phyloP scores from a whole-genome alignment of 2,329 filamentous ascomycete species.

The Lizonia empirigonia region DNA sequence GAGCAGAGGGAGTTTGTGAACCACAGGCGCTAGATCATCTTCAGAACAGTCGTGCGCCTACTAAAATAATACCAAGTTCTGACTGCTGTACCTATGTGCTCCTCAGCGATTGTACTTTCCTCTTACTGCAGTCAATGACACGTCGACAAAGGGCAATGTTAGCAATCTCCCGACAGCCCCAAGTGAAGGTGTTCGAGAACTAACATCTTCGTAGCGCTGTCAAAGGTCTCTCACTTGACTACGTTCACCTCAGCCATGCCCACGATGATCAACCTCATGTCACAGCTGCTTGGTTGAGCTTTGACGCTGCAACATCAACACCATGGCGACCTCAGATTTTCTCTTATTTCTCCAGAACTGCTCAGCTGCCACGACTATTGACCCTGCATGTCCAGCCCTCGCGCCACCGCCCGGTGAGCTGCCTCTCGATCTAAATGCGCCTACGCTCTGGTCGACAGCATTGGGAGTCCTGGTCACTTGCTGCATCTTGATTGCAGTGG shows the following conservation, averaged over 20 bases:
- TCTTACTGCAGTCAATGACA: not conserved
- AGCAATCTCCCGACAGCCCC: not conserved
- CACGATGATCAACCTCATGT: not conserved
- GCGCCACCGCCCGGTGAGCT: slow-evolving; percentile 13
- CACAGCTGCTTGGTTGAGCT: not conserved
- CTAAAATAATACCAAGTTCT: not conserved
- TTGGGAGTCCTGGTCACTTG: slow-evolving; percentile 1
- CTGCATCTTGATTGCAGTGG: not conserved
- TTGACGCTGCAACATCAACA: not conserved
- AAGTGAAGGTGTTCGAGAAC: not conserved
- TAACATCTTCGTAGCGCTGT: not conserved
- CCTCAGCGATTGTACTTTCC: too few relatives aligned
- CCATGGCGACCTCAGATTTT: not conserved
- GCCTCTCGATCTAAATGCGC: slow-evolving; percentile 15
- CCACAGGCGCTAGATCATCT: slow-evolving; percentile 43
- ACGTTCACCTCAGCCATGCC: not conserved
- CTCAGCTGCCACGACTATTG: not conserved
- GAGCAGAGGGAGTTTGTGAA: slow-evolving; percentile 56
- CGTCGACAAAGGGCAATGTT: not conserved
- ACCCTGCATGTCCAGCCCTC: slow-evolving; percentile 15
- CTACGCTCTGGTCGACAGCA: slow-evolving; percentile 2
- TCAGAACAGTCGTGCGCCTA: too few relatives aligned
- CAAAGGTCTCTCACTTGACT: not conserved
- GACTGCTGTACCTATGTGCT: too few relatives aligned
- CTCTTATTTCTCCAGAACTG: not conserved